These are phyloP conservation scores for Trichoderma reesei DNA, from an alignment of 495 filamentous ascomycete species.

Conservation along the genomic window DNA sequence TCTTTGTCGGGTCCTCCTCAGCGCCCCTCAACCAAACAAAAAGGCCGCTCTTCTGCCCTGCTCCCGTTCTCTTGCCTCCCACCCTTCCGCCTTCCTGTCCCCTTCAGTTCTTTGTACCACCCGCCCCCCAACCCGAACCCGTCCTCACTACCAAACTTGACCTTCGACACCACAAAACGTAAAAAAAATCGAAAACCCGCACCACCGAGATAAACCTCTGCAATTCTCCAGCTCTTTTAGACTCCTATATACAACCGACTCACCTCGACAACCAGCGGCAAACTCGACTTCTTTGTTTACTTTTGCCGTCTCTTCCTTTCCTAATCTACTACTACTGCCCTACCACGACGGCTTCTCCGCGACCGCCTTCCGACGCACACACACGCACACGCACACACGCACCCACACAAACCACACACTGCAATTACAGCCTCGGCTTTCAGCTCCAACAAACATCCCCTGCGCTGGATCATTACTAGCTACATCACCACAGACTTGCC, in stretches of 20 bases:
- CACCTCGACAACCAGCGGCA: too few relatives aligned
- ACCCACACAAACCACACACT: neutral
- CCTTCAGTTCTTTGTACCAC: neutral
- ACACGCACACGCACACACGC: too few relatives aligned
- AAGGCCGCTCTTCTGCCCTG: slow-evolving; percentile 9
- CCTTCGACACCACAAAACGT: too few relatives aligned
- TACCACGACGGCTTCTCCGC: too few relatives aligned
- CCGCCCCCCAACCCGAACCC: neutral
- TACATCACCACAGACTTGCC: neutral
- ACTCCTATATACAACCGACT: neutral
- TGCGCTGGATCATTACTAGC: neutral
- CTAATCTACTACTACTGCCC: too few relatives aligned
- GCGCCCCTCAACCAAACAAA: slow-evolving; percentile 7
- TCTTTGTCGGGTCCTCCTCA: too few relatives aligned
- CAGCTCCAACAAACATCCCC: too few relatives aligned
- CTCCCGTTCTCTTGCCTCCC: neutral
- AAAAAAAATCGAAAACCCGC: too few relatives aligned
- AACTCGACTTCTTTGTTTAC: too few relatives aligned
- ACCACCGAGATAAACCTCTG: neutral
- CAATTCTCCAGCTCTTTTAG: neutral
- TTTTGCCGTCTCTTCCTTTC: too few relatives aligned
- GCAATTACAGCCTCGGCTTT: neutral
- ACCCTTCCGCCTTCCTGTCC: too few relatives aligned
- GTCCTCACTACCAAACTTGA: neutral
- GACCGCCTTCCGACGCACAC: too few relatives aligned